Percentiles rank a stretch among this genome's conserved stretches.
Conservation (phyloP, 2,329 filamentous ascomycete genomes). For the Davidsoniella australis region DNA sequence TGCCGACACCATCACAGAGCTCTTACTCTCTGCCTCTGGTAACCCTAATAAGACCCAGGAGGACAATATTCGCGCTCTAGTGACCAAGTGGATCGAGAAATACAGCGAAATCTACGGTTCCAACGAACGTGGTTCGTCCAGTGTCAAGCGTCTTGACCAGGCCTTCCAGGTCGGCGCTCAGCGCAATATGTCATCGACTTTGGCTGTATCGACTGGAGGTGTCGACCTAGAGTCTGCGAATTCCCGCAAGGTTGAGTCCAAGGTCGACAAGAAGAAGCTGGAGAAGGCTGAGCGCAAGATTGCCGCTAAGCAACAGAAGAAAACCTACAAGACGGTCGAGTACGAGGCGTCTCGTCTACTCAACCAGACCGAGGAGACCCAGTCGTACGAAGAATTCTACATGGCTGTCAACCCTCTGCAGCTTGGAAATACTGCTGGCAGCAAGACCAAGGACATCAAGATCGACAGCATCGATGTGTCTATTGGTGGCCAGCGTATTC, state of each 20-base stretch:
- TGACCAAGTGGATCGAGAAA: conserved; percentile 75
- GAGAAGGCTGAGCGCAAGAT: conserved; percentile 98
- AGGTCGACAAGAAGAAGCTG: conserved; percentile 95
- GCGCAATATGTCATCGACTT: conserved; percentile 87
- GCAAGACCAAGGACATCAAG: conserved; percentile 98
- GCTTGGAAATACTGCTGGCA: conserved; percentile 50
- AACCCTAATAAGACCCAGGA: conserved; percentile 56
- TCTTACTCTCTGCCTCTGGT: conserved; percentile 86
- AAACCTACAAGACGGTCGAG: conserved; percentile 93
- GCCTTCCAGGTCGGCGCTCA: conserved; percentile 88
- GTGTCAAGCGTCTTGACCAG: conserved; percentile 76
- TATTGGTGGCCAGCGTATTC: conserved; percentile 73
- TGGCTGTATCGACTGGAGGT: conserved; percentile 66
- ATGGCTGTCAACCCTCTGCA: conserved; percentile 98
- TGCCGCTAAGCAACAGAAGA: conserved; percentile 94
- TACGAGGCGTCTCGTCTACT: conserved; percentile 89
- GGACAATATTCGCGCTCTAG: conserved; percentile 62
- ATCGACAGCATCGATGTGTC: conserved; percentile 90
- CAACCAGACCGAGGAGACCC: conserved; percentile 61
- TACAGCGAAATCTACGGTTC: conserved; percentile 60
- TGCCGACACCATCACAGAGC: conserved; percentile 64
- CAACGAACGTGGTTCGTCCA: conserved; percentile 54
- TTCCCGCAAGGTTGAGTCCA: conserved; percentile 84
- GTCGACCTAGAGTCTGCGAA: conserved; percentile 93
- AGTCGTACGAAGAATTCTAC: conserved; percentile 98